Evolutionary conservation across 164 flowering plant genomes (phyloP), one percentile per base, ranked within the genome.

Genomic region (Nymphaea thermarum): DNA sequence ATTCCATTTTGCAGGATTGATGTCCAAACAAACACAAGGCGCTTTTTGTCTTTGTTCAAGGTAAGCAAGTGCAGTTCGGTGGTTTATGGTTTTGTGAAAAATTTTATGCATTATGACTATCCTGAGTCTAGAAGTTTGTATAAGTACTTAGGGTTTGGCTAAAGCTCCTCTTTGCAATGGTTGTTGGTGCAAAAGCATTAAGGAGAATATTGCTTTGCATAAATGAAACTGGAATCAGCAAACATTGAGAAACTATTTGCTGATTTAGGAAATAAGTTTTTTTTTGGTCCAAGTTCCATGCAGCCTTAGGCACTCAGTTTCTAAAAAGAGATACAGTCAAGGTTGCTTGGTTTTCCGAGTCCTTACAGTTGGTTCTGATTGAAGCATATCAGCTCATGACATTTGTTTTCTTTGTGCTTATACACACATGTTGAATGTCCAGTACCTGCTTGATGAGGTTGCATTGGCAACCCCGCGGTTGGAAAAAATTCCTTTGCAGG

Each of bases 381-480:
- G 63, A 61, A n/a, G 63, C 42, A 61, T 61, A 8, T 2, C 60
- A 55, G 25, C 3, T 61, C 8, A 57, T 41, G 36, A 43, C 18
- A 43, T 43, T 8, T 65, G 45, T 42, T 59, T 16, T n/a, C n/a
- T 10, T 7, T 51, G 57, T 11, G 42, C 6, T 43, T 51, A 25
- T 1, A 25, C 36, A 25, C 36, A 25, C 36, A 25, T 25, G 36
- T 25, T 69, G 55, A n/a, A 25, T 66, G 25, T 2, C 44, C 83
- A 95, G 99, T 95, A 88, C 82, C 96, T 95, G 66, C 90, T 95
- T 43, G 91, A 90, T 70, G 94, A 92, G 72, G 96, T 90, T 71
- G 92, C 88, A 18, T 67, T 92, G 77, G 83, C 80, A 70, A 79
- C 89, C 3, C 70, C 62, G 42, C 81, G 82, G 51, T 66, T 88